Conservation (phyloP, 73 alveolate species). For the Symbiodinium pilosum region DNA sequence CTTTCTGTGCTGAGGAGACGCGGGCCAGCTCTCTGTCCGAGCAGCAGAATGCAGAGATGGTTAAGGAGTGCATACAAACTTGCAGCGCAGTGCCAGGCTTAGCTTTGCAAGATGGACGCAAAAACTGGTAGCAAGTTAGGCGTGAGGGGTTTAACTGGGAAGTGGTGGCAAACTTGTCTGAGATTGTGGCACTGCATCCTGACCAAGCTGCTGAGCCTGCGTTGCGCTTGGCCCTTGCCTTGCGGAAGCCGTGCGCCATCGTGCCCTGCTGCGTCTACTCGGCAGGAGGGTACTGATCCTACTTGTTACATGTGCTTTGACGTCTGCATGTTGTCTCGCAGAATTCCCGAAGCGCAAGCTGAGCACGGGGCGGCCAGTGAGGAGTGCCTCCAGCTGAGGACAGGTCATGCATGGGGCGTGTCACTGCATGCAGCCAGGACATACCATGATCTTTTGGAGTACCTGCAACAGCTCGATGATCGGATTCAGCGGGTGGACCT, state of each 20-base stretch:
- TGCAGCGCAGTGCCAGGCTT: neutral
- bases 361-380: conserved; percentile 35
- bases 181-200: conserved; percentile 53
- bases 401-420: neutral
- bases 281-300: neutral
- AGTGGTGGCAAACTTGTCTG: neutral
- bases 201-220: conserved; percentile 64
- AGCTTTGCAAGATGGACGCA: neutral
- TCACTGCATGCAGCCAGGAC: neutral
- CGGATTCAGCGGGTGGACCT: conserved; percentile 57
- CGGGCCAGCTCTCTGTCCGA: no score
- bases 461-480: conserved; percentile 34
- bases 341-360: conserved; percentile 73
- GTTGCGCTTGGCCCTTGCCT: conserved; percentile 32
- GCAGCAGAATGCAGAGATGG: no score
- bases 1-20: no score
- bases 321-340: neutral
- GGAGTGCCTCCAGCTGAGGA: conserved; percentile 4
- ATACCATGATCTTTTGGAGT: conserved; percentile 52
- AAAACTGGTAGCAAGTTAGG: neutral
- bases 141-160: neutral
- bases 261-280: conserved; percentile 89
- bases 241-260: conserved; percentile 71
- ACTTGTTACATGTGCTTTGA: neutral
- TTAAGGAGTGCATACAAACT: neutral